Evolutionary conservation across 2,329 filamentous ascomycete species (phyloP).

Genomic region (Cercospora canescens): DNA sequence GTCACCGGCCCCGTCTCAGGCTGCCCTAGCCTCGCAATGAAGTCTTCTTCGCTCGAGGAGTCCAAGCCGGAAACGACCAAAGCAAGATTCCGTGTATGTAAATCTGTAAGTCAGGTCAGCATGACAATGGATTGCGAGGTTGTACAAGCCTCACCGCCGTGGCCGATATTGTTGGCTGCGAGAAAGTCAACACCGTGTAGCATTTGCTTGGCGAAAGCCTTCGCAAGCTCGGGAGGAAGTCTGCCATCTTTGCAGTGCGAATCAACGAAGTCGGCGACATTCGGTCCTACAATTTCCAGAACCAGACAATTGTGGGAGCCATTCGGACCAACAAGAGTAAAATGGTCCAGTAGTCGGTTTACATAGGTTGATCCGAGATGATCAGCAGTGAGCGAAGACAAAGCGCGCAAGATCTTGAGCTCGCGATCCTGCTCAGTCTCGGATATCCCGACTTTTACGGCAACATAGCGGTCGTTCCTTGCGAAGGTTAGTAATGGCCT

Average conservation of each 20-base stretch:
- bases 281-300: neutral
- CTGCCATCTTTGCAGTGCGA: neutral
- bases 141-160: neutral
- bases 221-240: neutral
- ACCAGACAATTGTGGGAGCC: slow-evolving; percentile 7
- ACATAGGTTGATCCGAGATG: neutral
- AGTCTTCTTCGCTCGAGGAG: neutral
- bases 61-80: neutral
- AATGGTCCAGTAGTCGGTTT: neutral
- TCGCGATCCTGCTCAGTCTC: neutral
- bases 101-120: neutral
- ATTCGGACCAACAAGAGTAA: slow-evolving; percentile 8
- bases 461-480: neutral
- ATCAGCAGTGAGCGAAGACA: neutral
- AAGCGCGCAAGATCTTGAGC: slow-evolving; percentile 4
- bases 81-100: neutral
- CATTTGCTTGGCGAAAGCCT: slow-evolving; percentile 2
- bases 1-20: neutral
- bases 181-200: slow-evolving; percentile 2
- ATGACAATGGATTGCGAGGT: neutral
- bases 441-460: neutral
- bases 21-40: neutral
- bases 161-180: neutral
- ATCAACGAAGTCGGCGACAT: neutral
- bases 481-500: neutral